These are phyloP conservation scores for Ajuga reptans DNA, from an alignment of 305 asterid genomes.

Conservation along the genomic window DNA sequence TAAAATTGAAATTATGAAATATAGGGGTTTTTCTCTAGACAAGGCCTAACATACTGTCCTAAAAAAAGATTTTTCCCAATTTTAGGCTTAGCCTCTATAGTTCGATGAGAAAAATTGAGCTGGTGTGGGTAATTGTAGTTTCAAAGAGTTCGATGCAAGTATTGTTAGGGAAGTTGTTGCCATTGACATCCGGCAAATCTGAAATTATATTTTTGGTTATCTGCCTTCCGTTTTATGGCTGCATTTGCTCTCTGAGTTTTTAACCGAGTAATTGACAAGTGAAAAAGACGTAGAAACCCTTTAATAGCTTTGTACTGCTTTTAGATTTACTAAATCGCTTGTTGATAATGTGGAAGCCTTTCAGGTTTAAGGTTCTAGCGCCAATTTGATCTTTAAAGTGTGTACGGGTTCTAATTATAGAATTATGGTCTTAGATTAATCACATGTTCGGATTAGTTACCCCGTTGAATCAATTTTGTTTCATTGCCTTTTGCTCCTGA, in stretches of 20 bases:
- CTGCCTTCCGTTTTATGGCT: slow-evolving; percentile 10
- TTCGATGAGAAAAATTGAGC: not conserved
- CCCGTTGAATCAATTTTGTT: not conserved
- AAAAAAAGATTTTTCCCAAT: no score
- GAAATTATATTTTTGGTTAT: not conserved
- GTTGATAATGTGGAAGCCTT: not conserved
- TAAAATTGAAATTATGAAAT: no score
- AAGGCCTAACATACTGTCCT: no score
- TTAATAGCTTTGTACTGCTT: not conserved
- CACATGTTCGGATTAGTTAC: not conserved
- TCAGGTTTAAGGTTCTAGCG: not conserved
- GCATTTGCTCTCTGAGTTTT: not conserved
- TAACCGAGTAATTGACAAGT: not conserved
- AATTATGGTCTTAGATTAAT: not conserved
- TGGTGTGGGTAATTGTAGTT: not conserved
- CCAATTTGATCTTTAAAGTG: not conserved
- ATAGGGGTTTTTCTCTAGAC: no score
- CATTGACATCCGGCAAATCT: not conserved
- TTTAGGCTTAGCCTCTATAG: not conserved
- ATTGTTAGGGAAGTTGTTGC: not conserved
- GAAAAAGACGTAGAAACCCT: not conserved
- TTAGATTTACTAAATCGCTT: not conserved
- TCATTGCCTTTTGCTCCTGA: no score
- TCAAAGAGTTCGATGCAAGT: not conserved
- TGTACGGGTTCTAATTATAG: not conserved